Evolutionary conservation across 2,329 filamentous ascomycete species (phyloP), one percentile per base, ranked within the genome.

Genomic region (Curvularia sp.): DNA sequence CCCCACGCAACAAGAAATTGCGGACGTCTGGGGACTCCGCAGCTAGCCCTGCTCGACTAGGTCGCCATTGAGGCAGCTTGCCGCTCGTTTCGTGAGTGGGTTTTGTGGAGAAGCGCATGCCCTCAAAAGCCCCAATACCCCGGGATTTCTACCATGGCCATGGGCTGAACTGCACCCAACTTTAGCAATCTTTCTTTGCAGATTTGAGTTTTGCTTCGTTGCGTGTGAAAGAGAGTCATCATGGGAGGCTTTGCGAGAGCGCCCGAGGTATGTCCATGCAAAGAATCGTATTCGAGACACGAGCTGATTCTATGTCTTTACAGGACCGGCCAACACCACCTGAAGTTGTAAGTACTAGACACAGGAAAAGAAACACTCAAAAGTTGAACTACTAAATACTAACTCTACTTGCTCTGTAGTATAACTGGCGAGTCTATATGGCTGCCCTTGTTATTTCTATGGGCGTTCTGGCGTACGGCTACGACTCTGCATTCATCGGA

Each of bases 401-500:
- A 13, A 43, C 22, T 18, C 8, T 5, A 28, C 26, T 28, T 28
- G 4, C 22, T 4, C 5, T 4, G 38, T 31, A 67, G 62, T 84
- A 84, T 72, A 85, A 84, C 61, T 82, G 79, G 79, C 77, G 79
- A 3, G 71, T 85, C 22, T 85, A 85, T 64, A 75, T 72, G 5
- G 78, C 82, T 47, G 78, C 81, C 0, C 66, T 79, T n/a, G 75
- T 84, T 30, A 83, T 84, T 46, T 79, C 82, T 4, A 81, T 80
- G 18, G 82, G 83, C 13, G 69, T 66, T 1, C 55, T 71, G 24
- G 81, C 80, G 4, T 84, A 84, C 59, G 30, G 57, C 43, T 84
- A 85, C 64, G 83, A 85, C 62, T 81, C 79, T 3, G 81, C 83
- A 13, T 85, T 85, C 69, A 80, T 85, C 22, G 84, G 84, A 3